These are phyloP conservation scores for Cyclotella sp. DNA, from an alignment of 108 stramenopile species.

Conservation along the genomic window DNA sequence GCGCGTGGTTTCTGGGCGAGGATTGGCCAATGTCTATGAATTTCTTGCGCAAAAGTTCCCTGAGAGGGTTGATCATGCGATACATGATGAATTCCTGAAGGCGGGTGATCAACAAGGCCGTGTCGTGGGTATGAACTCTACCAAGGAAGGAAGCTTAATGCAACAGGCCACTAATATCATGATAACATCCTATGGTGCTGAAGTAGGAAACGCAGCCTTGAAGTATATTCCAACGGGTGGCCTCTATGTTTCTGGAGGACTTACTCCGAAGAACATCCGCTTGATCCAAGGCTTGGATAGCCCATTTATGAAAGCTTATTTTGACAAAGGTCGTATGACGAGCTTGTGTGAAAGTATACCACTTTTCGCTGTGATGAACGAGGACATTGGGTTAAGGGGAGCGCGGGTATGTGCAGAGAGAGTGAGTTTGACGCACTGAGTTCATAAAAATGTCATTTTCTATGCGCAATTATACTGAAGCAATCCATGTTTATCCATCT, in stretches of 20 bases:
- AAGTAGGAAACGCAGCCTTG: constrained; percentile 88
- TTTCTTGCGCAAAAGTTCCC: constrained; percentile 90
- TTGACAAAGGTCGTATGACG: constrained; percentile 92
- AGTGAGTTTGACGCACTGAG: constrained; percentile 31
- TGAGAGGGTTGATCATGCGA: constrained; percentile 59
- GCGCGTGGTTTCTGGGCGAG: constrained; percentile 94
- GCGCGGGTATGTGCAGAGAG: constrained; percentile 66
- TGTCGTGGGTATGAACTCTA: constrained; percentile 66
- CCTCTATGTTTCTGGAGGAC: constrained; percentile 93
- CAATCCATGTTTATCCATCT: neutral
- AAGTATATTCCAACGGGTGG: constrained; percentile 96
- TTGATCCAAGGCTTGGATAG: constrained; percentile 82
- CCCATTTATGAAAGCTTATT: constrained; percentile 90
- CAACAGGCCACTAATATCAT: constrained; percentile 69
- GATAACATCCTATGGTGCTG: constrained; percentile 89
- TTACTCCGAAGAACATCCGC: constrained; percentile 95
- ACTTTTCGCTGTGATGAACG: constrained; percentile 89
- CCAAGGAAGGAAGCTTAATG: constrained; percentile 52
- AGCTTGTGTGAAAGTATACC: constrained; percentile 77
- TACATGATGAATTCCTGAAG: constrained; percentile 73
- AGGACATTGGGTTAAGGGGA: constrained; percentile 95
- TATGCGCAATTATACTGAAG: too few species aligned
- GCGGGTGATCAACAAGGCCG: constrained; percentile 77
- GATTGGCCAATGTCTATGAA: constrained; percentile 95
- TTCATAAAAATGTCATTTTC: neutral